Evolutionary conservation across 164 flowering plant genomes (phyloP), one percentile per base, ranked within the genome.

Genomic region (Annona squamosa): DNA sequence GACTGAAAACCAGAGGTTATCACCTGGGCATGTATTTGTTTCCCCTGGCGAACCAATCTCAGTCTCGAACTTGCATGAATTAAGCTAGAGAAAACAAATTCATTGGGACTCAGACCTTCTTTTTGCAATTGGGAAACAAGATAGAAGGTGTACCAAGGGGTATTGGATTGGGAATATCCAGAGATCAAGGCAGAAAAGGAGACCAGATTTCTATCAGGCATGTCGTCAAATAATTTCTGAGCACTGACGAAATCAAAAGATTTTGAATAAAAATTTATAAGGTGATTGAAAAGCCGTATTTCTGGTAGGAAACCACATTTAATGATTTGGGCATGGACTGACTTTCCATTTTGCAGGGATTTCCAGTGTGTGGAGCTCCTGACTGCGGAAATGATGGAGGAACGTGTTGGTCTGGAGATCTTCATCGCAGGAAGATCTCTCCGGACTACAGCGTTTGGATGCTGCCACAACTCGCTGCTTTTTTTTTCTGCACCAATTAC

Each of bases 121-220:
- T 48, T 72, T 3, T 85, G 76, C 93, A 94, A 87, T 64, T 65
- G 67, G 13, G 85, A 75, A 64, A 92, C 87, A 70, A 78, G 85
- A 65, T 83, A 78, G 7, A 92, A 48, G 1, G 95, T 88, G 4
- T 80, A 79, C 2, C 59, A 46, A 3, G 98, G 98, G 42, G 86
- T 83, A 71, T 87, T 91, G 65, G 91, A 91, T 48, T 91, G 93
- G 6, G 97, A 85, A 65, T 88, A 88, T 0, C 89, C 77, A 4
- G 98, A 87, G 65, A 94, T 91, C 57, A 92, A 78, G 1, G 98
- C 87, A 81, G 92, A 88, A 94, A 95, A 94, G 70, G 97, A 87
- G 26, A 91, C 86, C 71, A 89, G 26, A 1, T 85, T 79, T 65
- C 80, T 87, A 0, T 44, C 26, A 0, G 82, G 84, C 69, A 80